phyloP scores from a whole-genome alignment of 768 basidiomycete genomes.

The Rhodotorula toruloides region DNA sequence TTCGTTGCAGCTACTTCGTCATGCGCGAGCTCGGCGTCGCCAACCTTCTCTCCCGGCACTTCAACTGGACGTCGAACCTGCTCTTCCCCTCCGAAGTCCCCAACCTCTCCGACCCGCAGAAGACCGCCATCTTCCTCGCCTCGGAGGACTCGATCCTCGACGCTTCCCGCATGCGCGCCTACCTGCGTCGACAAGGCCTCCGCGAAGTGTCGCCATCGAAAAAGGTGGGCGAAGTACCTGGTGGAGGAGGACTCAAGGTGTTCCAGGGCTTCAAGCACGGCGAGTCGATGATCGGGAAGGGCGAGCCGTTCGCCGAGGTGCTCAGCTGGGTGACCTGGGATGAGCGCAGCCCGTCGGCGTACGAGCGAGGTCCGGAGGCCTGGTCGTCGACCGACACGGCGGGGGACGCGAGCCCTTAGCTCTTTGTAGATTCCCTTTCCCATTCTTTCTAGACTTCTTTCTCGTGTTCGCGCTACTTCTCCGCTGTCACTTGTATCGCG shows the following conservation, averaged over 20 bases:
- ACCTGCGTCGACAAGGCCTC: constrained; percentile 50
- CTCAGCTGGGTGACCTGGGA: constrained; percentile 26
- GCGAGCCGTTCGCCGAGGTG: constrained; percentile 23
- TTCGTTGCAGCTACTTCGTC: constrained; percentile 62
- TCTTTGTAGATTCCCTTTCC: neutral
- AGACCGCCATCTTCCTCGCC: constrained; percentile 71
- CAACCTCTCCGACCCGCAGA: constrained; percentile 53
- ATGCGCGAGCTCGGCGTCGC: constrained; percentile 80
- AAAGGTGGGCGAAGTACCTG: constrained; percentile 10
- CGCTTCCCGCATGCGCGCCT: constrained; percentile 67
- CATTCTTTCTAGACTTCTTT: too few species aligned
- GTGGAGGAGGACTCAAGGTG: constrained; percentile 29
- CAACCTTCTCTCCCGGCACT: constrained; percentile 57
- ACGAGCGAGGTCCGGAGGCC: neutral
- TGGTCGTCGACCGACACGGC: neutral
- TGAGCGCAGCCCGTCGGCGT: constrained; percentile 2
- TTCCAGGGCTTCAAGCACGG: constrained; percentile 32
- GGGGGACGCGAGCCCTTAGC: neutral
- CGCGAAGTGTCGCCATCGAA: neutral
- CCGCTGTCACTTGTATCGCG: neutral
- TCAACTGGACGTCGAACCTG: constrained; percentile 60
- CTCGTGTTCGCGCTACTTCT: neutral
- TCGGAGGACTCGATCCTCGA: constrained; percentile 74
- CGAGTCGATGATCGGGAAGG: constrained; percentile 33
- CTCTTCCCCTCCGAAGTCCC: constrained; percentile 81